Percentiles rank a stretch among this genome's conserved stretches.
These are phyloP conservation scores for Claviceps pusilla DNA, from an alignment of 2,329 filamentous ascomycete genomes.

Conservation along the genomic window DNA sequence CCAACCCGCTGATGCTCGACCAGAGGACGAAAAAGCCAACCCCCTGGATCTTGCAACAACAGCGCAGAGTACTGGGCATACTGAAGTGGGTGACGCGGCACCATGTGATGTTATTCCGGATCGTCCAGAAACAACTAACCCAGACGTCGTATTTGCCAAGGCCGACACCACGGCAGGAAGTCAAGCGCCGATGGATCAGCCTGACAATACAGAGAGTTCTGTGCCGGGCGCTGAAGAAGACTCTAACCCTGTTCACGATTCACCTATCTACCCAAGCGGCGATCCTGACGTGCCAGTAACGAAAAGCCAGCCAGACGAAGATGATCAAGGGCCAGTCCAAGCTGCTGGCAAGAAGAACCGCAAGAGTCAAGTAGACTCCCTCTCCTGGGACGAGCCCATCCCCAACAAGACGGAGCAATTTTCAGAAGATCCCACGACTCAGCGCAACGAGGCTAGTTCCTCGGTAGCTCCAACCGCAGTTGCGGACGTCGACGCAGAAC, in stretches of 20 bases:
- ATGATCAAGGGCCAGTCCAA: conserved; percentile 5
- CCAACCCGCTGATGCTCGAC: conserved; percentile 6
- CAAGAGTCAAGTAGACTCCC: conserved; percentile 3
- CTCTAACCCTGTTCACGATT: not conserved
- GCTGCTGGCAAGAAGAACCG: conserved; percentile 8
- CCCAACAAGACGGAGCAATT: not conserved
- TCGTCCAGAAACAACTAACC: not conserved
- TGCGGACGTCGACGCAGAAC: not conserved
- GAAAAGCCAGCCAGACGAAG: conserved; percentile 4
- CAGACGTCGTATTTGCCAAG: not conserved
- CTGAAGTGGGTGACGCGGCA: conserved; percentile 2
- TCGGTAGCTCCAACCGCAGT: not conserved
- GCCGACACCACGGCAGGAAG: not conserved
- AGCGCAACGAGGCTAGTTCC: not conserved
- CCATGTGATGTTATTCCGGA: conserved; percentile 3
- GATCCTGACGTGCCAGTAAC: not conserved
- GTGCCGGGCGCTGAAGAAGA: not conserved
- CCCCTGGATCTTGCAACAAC: conserved; percentile 5
- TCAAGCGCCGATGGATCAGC: not conserved
- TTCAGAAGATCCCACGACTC: not conserved
- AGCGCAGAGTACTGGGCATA: conserved; percentile 4
- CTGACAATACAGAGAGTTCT: conserved; percentile 1
- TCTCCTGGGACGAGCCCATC: not conserved
- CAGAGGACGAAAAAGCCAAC: conserved; percentile 6
- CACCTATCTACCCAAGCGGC: conserved; percentile 1